Evolutionary conservation across 164 flowering plant genomes (phyloP), one percentile per base, ranked within the genome.

Genomic region (Piper betle): DNA sequence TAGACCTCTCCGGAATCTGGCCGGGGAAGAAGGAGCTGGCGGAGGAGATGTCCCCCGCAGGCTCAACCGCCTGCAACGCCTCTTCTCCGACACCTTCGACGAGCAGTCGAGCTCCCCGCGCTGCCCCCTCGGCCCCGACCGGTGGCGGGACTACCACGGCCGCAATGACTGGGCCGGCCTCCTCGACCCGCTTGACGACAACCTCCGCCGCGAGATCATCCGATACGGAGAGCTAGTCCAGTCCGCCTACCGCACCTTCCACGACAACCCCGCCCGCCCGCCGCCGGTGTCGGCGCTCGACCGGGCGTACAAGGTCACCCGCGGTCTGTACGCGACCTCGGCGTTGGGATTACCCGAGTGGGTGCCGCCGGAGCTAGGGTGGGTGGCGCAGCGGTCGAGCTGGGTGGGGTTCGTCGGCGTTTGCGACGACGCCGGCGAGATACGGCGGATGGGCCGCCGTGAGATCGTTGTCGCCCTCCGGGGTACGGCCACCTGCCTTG

Each of bases 351-450:
- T 92, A 64, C 98, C 98, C 0, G 65, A 68, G 18, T 92, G 98
- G 98, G 84, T 89, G 67, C 96, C 90, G 0, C 96, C 98, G 33
- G 90, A 84, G 7, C 89, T 62, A 68, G 96, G 59, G 75, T 25
- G 33, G 33, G 33, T 25, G 33, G 33, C 33, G 33, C 33, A 25
- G 33, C 33, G 33, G 33, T 25, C 96, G 2, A 89, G 98, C 66
- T 81, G 91, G 87, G 65, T 89, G 25, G 98, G 98, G 39, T 92
- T 80, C 65, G 96, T 92, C 6, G 97, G 97, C 3, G 98, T 92
- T 0, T 89, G 97, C 68, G 93, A 92, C 6, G 89, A 83, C 33
- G 33, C 33, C 33, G 33, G 79, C 46, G 98, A 92, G 74, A 89
- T 89, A 67, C 74, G 70, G 57, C 76, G 98, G 69, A 85, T 92